Base-by-base conservation (phyloP, 1,284 basidiomycete species). In the Abortiporus biennis region DNA sequence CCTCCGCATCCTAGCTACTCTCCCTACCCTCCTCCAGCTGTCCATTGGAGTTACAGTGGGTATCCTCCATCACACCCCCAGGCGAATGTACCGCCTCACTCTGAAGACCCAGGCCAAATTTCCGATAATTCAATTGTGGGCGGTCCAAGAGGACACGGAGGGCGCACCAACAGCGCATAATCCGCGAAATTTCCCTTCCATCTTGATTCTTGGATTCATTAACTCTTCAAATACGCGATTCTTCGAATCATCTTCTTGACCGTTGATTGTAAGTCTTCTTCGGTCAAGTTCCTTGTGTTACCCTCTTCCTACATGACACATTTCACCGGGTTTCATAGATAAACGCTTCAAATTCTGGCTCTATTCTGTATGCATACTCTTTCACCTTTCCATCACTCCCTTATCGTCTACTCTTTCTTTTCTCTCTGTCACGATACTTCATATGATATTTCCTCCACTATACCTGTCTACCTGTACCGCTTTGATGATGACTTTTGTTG, bases 1-100 rank as follows among this genome's bases (percentile, higher is more conserved):
- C 37, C 46, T 9, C 49, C 49, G n/a, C 50, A 43, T 9, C 43
- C 49, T 11, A 34, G 44, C 11, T 47, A 47, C 20, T 24, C 42
- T 16, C 43, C 43, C 32, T 47, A 47, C 23, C 23, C 40, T 6
- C 29, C 38, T 3, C 38, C 38, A 4, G 25, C 30, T 20, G 17
- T 12, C 12, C 32, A 40, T 29, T 24, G 25, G 9, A 12, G 25
- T 11, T 35, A 42, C 37, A 15, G 16, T 27, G 20, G 17, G 3
- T 42, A 36, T 13, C 34, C 41, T 17, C 35, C 42, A 3, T 31
- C 42, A 21, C 17, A 15, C 16, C 16, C 6, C 12, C 42, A 15
- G 42, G 36, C 19, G 42, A 19, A 12, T 15, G 12, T 15, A 23
- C 36, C 13, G 42, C 27, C 13, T 32, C 36, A n/a, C 22, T n/a